Conservation (phyloP, 371 early-diverging fungal species). For the Nematocida minor region DNA sequence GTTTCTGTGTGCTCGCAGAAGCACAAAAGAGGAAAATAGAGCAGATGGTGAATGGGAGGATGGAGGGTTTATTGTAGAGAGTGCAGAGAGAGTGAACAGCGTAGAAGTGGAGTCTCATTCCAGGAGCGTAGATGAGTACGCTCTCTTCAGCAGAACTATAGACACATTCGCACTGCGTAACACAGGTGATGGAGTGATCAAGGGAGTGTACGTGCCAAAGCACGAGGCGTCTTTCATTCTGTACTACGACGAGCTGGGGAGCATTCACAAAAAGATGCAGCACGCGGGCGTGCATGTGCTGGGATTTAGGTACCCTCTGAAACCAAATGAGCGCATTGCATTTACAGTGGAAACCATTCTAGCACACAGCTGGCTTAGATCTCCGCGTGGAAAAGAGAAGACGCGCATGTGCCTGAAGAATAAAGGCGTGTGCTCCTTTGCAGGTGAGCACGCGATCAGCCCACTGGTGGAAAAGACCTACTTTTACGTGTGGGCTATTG, state of each 20-base stretch:
- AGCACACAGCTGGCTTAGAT: too few species aligned
- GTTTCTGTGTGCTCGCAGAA: too few species aligned
- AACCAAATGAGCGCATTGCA: conserved; percentile 5
- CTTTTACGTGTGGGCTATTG: neutral
- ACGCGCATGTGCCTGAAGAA: neutral
- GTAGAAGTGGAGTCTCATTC: neutral
- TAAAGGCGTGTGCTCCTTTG: neutral
- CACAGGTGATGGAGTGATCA: neutral
- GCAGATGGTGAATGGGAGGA: neutral
- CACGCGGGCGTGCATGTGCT: neutral
- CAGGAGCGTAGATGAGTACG: neutral
- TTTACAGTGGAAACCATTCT: conserved; percentile 20
- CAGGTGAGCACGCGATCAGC: neutral
- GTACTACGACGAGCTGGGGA: conserved; percentile 39
- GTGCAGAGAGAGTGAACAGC: neutral
- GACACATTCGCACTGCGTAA: neutral
- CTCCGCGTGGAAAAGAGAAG: neutral
- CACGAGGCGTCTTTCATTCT: neutral
- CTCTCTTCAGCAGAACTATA: neutral
- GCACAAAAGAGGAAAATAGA: too few species aligned
- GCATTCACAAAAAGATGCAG: neutral
- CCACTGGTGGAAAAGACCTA: neutral
- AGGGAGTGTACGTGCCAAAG: neutral
- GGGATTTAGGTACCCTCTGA: conserved; percentile 25
- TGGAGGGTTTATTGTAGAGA: neutral